phyloP scores from a whole-genome alignment of 169 alveolate species.

The Cryptosporidium sp. region DNA sequence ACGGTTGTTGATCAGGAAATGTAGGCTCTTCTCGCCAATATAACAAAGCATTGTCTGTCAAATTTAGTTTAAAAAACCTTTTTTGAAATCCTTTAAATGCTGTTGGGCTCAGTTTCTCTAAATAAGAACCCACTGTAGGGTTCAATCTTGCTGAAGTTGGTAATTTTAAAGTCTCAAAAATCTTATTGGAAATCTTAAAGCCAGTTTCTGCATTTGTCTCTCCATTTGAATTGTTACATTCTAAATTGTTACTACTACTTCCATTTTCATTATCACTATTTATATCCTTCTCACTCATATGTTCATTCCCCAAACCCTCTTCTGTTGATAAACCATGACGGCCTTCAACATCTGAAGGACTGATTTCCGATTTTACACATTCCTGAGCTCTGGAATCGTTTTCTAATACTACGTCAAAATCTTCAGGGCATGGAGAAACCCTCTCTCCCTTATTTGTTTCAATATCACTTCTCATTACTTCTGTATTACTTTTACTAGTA shows the following conservation, averaged over 20 bases:
- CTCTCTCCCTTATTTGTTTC: neutral
- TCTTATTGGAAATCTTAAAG: neutral
- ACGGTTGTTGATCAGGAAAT: slow-evolving; percentile 66
- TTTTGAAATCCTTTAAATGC: slow-evolving; percentile 69
- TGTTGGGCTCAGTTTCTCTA: slow-evolving; percentile 69
- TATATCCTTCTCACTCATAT: neutral
- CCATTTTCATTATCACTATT: neutral
- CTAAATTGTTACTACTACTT: neutral
- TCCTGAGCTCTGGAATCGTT: neutral
- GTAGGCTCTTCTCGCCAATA: slow-evolving; percentile 76
- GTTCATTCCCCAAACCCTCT: neutral
- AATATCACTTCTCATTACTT: neutral
- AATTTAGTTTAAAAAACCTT: slow-evolving; percentile 53
- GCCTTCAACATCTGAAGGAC: neutral
- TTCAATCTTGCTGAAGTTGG: slow-evolving; percentile 67
- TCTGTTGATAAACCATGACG: neutral
- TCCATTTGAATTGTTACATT: neutral
- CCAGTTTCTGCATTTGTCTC: neutral
- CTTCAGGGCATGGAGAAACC: neutral
- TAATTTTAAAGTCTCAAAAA: slow-evolving; percentile 34
- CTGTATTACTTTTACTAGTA: neutral
- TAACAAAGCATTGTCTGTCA: slow-evolving; percentile 65
- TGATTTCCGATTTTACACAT: neutral
- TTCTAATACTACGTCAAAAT: neutral
- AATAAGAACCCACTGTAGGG: slow-evolving; percentile 61